These are phyloP conservation scores for Pseudopithomyces chartarum DNA, from an alignment of 2,329 filamentous ascomycete species.

Conservation along the genomic window DNA sequence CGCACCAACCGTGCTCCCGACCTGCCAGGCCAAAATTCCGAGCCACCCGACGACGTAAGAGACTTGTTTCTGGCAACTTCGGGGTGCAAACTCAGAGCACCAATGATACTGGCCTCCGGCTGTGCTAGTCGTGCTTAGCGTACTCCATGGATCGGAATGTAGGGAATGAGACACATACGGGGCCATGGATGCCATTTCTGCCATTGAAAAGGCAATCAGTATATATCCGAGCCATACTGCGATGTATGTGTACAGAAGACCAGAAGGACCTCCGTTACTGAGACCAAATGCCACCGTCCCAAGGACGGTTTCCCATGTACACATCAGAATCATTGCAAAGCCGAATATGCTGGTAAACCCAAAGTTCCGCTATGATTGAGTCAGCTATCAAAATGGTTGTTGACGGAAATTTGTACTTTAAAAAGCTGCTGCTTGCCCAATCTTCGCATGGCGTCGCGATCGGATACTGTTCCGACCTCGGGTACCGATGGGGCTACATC, in stretches of 20 bases:
- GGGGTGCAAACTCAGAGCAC: slow-evolving; percentile 44
- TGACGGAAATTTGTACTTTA: not conserved
- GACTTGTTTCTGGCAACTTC: slow-evolving; percentile 41
- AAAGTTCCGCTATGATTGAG: slow-evolving; percentile 18
- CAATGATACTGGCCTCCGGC: slow-evolving; percentile 10
- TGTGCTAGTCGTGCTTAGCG: not conserved
- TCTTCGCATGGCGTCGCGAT: not conserved
- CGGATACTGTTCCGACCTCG: not conserved
- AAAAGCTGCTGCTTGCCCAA: not conserved
- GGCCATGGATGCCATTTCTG: slow-evolving; percentile 44
- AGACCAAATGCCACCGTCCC: slow-evolving; percentile 20
- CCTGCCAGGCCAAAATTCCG: slow-evolving; percentile 49
- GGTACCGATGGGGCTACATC: not conserved
- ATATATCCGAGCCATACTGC: slow-evolving; percentile 29
- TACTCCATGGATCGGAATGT: not conserved
- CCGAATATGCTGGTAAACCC: slow-evolving; percentile 17
- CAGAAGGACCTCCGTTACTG: slow-evolving; percentile 34
- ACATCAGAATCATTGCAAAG: slow-evolving; percentile 23
- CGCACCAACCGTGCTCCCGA: slow-evolving; percentile 34
- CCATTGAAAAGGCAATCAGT: slow-evolving; percentile 26
- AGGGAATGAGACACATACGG: not conserved
- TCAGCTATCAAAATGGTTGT: not conserved
- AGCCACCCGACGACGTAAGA: slow-evolving; percentile 50
- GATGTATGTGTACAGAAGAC: slow-evolving; percentile 34
- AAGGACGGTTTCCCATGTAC: slow-evolving; percentile 26